These are phyloP conservation scores for Chlamydomonas reinhardtii DNA, from an alignment of 163 green algal genomes.

Conservation along the genomic window DNA sequence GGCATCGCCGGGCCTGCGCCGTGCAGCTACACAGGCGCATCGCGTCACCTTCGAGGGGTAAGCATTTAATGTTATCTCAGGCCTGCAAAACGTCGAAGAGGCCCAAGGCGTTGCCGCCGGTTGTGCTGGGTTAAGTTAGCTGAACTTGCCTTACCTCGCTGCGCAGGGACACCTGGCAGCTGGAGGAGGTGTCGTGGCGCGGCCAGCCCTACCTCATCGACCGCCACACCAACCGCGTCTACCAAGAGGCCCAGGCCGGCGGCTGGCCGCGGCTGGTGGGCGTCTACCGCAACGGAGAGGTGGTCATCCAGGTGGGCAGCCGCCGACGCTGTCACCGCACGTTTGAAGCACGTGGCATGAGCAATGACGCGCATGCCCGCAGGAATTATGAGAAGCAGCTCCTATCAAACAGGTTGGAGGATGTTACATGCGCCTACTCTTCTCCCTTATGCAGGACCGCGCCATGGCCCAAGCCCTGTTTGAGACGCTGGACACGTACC, in stretches of 20 bases:
- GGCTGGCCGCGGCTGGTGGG: constrained; percentile 35
- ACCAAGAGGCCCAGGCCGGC: constrained; percentile 25
- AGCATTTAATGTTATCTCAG: neutral
- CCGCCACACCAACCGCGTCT: constrained; percentile 33
- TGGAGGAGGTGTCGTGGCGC: constrained; percentile 43
- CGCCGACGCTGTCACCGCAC: too few species aligned
- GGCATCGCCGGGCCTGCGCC: neutral
- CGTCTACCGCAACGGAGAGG: constrained; percentile 27
- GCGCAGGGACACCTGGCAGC: constrained; percentile 21
- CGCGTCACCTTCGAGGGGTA: constrained; percentile 38
- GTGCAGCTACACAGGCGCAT: constrained; percentile 4
- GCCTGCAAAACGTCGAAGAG: too few species aligned
- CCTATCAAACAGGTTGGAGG: too few species aligned
- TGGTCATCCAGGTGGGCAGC: constrained; percentile 27
- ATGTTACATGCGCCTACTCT: too few species aligned
- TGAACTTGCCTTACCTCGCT: neutral
- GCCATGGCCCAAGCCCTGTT: constrained; percentile 46
- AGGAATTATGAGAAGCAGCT: too few species aligned
- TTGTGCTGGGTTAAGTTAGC: too few species aligned
- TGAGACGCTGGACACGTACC: constrained; percentile 54
- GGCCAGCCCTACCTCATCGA: constrained; percentile 25
- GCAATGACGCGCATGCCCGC: too few species aligned
- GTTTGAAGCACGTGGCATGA: too few species aligned
- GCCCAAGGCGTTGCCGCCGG: too few species aligned
- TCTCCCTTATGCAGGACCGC: constrained; percentile 4